phyloP scores from a whole-genome alignment of 2,329 filamentous ascomycete species.

The Aspergillus phoenicis region DNA sequence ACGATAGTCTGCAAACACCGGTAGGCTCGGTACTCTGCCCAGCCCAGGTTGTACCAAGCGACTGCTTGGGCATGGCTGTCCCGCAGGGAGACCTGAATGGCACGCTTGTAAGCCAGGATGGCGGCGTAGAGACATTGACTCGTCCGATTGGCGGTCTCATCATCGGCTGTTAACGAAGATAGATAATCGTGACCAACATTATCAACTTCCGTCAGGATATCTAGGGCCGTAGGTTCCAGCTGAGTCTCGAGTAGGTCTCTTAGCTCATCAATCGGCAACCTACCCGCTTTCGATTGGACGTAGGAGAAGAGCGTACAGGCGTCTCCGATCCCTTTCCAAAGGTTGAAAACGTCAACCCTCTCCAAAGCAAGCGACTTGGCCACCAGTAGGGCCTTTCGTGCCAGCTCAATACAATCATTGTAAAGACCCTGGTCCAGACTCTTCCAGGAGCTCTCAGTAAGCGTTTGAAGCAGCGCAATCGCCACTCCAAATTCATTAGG shows the following conservation, averaged over 20 bases:
- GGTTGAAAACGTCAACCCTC: conserved; percentile 77
- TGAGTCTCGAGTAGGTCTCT: conserved; percentile 60
- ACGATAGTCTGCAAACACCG: conserved; percentile 57
- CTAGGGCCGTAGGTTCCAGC: conserved; percentile 56
- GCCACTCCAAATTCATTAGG: conserved; percentile 81
- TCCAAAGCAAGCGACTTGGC: conserved; percentile 64
- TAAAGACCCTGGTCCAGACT: conserved; percentile 82
- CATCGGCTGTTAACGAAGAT: conserved; percentile 35
- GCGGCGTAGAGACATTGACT: conserved; percentile 67
- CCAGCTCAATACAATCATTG: conserved; percentile 75
- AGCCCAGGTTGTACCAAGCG: conserved; percentile 96
- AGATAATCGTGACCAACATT: conserved; percentile 54
- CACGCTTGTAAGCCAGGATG: conserved; percentile 84
- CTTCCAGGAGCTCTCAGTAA: conserved; percentile 77
- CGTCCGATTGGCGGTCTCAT: conserved; percentile 39
- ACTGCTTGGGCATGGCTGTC: conserved; percentile 89
- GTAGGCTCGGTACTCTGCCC: conserved; percentile 85
- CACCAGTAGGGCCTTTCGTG: conserved; percentile 68
- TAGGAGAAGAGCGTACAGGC: conserved; percentile 82
- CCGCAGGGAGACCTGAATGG: conserved; percentile 69
- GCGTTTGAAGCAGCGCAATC: conserved; percentile 83
- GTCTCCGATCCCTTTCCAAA: conserved; percentile 92
- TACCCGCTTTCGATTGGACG: conserved; percentile 67
- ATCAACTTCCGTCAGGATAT: conserved; percentile 70
- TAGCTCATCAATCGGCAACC: conserved; percentile 63